Evolutionary conservation across 2,329 filamentous ascomycete genomes (phyloP).

Genomic region (Arthrinium puccinioides): DNA sequence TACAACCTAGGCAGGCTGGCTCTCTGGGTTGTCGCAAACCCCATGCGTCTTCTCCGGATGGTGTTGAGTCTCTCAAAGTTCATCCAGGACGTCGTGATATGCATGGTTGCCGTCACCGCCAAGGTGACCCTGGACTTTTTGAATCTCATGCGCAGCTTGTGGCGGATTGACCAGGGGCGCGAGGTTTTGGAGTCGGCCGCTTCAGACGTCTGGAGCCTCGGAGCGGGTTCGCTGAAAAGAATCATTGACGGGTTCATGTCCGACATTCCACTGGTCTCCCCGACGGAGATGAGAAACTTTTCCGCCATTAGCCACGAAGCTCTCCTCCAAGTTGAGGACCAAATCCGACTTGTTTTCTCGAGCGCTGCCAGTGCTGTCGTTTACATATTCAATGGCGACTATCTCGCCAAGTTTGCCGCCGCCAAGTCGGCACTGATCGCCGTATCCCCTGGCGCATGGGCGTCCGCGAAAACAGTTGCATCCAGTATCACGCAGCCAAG

Average conservation of each 20-base stretch:
- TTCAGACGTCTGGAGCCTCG: constrained; percentile 15
- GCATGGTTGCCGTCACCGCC: constrained; percentile 50
- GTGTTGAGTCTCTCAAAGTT: constrained; percentile 71
- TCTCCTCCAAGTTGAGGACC: constrained; percentile 50
- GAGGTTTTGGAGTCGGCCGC: constrained; percentile 13
- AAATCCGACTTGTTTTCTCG: constrained; percentile 34
- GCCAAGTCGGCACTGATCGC: constrained; percentile 12
- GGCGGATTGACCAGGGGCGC: constrained; percentile 22
- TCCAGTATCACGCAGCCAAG: constrained; percentile 35
- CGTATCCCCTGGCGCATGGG: constrained; percentile 13
- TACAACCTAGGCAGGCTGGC: constrained; percentile 87
- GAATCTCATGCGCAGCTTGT: constrained; percentile 27
- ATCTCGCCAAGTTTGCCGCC: constrained; percentile 22
- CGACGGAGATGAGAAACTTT: constrained; percentile 65
- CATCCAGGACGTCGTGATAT: constrained; percentile 67
- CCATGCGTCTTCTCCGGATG: constrained; percentile 66
- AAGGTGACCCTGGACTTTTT: constrained; percentile 32
- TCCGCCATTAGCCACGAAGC: constrained; percentile 70
- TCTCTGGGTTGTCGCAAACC: constrained; percentile 72
- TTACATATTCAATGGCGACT: constrained; percentile 38
- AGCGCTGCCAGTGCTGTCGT: constrained; percentile 29
- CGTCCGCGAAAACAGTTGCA: constrained; percentile 24
- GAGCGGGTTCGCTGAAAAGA: constrained; percentile 25
- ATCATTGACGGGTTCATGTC: constrained; percentile 42
- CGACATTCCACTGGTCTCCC: constrained; percentile 42